Percentiles rank a stretch among this genome's conserved stretches.
Conservation (phyloP, 345 rosid species). For the Salix arbutifolia region DNA sequence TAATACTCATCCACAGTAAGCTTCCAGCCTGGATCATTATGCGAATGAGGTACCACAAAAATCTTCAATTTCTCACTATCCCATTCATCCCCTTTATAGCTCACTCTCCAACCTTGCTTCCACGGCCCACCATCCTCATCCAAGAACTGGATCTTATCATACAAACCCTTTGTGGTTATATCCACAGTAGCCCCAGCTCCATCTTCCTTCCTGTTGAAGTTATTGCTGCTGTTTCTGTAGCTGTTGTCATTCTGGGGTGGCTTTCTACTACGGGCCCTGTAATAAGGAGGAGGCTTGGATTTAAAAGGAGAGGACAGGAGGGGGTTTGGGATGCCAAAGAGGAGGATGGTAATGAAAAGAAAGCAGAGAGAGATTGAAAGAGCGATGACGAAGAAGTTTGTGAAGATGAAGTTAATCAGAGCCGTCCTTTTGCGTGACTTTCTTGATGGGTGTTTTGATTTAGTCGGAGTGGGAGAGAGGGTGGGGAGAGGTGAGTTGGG, state of each 20-base stretch:
- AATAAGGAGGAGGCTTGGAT: constrained; percentile 25
- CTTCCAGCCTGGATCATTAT: constrained; percentile 99
- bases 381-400: constrained; percentile 73
- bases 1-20: constrained; percentile 95
- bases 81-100: constrained; percentile 81
- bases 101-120: constrained; percentile 94
- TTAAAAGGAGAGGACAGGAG: constrained; percentile 46
- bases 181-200: constrained; percentile 56
- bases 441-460: constrained; percentile 56
- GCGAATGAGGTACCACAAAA: constrained; percentile 93
- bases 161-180: constrained; percentile 74
- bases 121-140: constrained; percentile 88
- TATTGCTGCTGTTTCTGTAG: background rate
- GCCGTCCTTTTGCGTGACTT: constrained; percentile 62
- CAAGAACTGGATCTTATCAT: constrained; percentile 82
- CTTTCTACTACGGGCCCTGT: constrained; percentile 11
- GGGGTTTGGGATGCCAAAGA: constrained; percentile 71
- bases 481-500: constrained; percentile 48
- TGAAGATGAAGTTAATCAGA: constrained; percentile 56
- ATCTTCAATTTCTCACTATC: constrained; percentile 76
- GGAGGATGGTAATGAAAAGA: constrained; percentile 65
- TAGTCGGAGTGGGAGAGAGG: constrained; percentile 26
- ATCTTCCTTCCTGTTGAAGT: constrained; percentile 13
- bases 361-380: constrained; percentile 60
- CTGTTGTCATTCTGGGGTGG: constrained; percentile 1